Base-by-base conservation (phyloP, 2,329 filamentous ascomycete genomes). In the Dryadomyces quercus-mongolicae region DNA sequence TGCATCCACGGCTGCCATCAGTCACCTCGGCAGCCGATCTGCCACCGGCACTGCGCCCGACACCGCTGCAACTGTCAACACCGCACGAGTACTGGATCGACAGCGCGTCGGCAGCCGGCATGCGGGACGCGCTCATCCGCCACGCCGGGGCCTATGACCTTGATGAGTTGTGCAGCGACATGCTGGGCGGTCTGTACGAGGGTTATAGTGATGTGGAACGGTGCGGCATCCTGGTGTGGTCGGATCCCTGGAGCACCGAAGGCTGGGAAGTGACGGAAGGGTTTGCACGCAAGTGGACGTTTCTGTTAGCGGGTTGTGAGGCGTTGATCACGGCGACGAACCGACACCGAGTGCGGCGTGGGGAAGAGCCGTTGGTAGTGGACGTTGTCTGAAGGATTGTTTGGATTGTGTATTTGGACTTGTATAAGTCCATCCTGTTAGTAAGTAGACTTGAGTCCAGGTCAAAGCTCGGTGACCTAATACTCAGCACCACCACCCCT, bases 181-280 rank as follows among this genome's bases (percentile, higher is more conserved):
- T 64, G 16, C 49, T 61, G 34, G 65, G 64, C 13, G 64, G 63
- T 0, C 53, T 66, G 4, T 65, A 61, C 52, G 63, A 65, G 52
- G 64, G 61, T 8, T 63, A 61, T 50, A 55, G 62, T 20, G 60
- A 63, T 20, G 56, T 61, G 13, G 61, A 63, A 49, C 52, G 55
- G 8, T 61, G 61, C 8, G 66, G 66, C 5, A 18, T 68, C 9
- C 59, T 73, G 2, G 62, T 71, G 3, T 74, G 71, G 71, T 63
- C 63, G 12, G 64, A 68, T 20, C 69, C 71, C 10, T 73, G 71
- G 65, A 56, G 63, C 31, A 54, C 65, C 2, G 55, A 61, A 5
- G 68, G 67, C 44, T 74, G 71, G 72, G 72, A 74, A 59, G 58
- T 73, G 4, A 71, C 66, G 0, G 64, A 68, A 51, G 61, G 63